These are phyloP conservation scores for Terfezia boudieri DNA, from an alignment of 495 filamentous ascomycete genomes.

Conservation along the genomic window DNA sequence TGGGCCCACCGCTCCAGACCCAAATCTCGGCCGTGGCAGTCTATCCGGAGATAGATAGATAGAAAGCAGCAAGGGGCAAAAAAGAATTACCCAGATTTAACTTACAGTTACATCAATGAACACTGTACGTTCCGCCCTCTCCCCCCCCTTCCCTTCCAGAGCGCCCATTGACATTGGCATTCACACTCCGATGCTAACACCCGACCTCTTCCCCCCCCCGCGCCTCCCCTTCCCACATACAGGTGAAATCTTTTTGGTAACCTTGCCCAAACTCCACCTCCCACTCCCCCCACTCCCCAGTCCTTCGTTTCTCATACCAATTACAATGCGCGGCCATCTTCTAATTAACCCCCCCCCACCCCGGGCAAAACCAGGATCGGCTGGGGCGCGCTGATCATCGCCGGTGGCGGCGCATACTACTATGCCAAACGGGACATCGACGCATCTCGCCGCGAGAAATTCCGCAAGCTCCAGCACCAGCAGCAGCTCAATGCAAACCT, in stretches of 20 bases:
- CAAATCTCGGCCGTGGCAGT: too few species aligned
- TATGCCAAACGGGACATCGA: constrained; percentile 92
- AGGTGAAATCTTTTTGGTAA: constrained; percentile 44
- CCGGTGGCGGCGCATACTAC: constrained; percentile 82
- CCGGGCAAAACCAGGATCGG: constrained; percentile 35
- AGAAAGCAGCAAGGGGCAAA: too few species aligned
- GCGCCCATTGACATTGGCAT: too few species aligned
- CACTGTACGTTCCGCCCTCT: too few species aligned
- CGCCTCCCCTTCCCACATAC: neutral
- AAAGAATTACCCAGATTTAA: too few species aligned
- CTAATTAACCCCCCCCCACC: neutral
- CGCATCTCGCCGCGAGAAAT: constrained; percentile 51
- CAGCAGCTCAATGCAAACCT: constrained; percentile 31
- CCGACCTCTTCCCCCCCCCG: too few species aligned
- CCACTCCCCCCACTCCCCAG: neutral
- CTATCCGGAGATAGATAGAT: too few species aligned
- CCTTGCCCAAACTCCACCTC: neutral
- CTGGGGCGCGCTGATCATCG: constrained; percentile 65
- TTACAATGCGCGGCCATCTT: neutral
- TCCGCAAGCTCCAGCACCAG: constrained; percentile 41
- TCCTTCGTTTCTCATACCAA: neutral
- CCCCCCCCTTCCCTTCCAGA: too few species aligned
- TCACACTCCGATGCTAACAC: too few species aligned
- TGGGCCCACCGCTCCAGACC: too few species aligned
- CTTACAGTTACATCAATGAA: too few species aligned